Percentiles rank a stretch among this genome's conserved stretches.
These are phyloP conservation scores for Phytophthora colocasiae DNA, from an alignment of 352 stramenopile species.

Conservation along the genomic window DNA sequence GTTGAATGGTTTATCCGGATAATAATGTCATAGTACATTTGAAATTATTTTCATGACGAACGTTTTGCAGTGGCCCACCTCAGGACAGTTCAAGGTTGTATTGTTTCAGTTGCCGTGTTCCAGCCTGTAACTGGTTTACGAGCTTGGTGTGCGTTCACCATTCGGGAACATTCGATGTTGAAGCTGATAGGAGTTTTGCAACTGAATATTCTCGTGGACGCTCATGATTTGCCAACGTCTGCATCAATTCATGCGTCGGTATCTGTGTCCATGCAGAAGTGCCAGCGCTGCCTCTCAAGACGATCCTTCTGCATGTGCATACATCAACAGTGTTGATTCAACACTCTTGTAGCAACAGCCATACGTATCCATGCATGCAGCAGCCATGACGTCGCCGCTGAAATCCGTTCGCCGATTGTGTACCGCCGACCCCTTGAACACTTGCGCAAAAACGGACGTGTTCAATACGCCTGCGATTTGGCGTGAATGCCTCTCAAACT, in stretches of 20 bases:
- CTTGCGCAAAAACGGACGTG: constrained; percentile 10
- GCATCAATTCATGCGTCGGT: background rate
- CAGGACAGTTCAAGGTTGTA: background rate
- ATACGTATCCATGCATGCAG: background rate
- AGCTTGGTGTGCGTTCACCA: no score
- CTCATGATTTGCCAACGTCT: constrained; percentile 13
- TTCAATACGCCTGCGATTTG: constrained; percentile 1
- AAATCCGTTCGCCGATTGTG: background rate
- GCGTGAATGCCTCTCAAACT: background rate
- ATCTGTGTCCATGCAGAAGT: no score
- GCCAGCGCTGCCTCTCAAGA: no score
- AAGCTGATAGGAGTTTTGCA: constrained; percentile 28
- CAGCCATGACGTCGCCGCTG: constrained; percentile 3
- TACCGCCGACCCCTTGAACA: background rate
- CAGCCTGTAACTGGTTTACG: no score
- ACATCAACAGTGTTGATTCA: no score
- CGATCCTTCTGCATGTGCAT: no score
- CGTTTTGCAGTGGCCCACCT: background rate
- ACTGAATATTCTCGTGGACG: constrained; percentile 35
- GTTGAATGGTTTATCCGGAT: no score
- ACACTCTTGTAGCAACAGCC: no score
- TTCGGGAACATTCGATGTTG: constrained; percentile 39
- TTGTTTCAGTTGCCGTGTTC: no score
- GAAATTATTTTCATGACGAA: no score
- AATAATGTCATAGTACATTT: no score